Conservation (phyloP, 192 early-diverging fungal genomes). For the Powellomyces hirtus region DNA sequence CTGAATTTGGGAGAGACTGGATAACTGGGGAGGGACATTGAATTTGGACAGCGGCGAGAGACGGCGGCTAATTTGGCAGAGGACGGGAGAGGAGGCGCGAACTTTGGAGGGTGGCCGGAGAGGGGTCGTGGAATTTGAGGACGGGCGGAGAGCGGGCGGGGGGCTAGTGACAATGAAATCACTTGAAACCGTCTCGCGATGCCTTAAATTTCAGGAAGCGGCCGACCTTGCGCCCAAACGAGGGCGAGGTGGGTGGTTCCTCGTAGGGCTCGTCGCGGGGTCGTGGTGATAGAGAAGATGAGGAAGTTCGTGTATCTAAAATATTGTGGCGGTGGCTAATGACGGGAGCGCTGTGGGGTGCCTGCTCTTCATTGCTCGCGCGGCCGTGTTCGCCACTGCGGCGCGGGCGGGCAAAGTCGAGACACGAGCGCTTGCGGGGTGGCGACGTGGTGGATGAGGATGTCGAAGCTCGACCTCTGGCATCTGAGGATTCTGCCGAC, state of each 20-base stretch:
- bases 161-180: not conserved
- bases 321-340: not conserved
- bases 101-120: no score
- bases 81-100: not conserved
- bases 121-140: no score
- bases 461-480: not conserved
- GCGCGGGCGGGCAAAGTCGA: constrained; percentile 2
- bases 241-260: not conserved
- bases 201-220: not conserved
- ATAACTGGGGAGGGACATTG: not conserved
- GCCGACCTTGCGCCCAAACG: not conserved
- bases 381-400: not conserved
- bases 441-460: not conserved
- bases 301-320: no score
- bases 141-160: no score
- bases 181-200: not conserved
- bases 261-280: not conserved
- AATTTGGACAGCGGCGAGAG: not conserved
- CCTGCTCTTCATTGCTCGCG: not conserved
- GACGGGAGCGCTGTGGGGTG: not conserved
- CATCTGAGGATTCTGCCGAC: not conserved
- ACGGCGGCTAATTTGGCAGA: not conserved
- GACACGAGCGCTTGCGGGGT: not conserved
- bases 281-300: not conserved
- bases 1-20: not conserved